phyloP scores from a whole-genome alignment of 306 rosid genomes.

The Rosa rugosa region DNA sequence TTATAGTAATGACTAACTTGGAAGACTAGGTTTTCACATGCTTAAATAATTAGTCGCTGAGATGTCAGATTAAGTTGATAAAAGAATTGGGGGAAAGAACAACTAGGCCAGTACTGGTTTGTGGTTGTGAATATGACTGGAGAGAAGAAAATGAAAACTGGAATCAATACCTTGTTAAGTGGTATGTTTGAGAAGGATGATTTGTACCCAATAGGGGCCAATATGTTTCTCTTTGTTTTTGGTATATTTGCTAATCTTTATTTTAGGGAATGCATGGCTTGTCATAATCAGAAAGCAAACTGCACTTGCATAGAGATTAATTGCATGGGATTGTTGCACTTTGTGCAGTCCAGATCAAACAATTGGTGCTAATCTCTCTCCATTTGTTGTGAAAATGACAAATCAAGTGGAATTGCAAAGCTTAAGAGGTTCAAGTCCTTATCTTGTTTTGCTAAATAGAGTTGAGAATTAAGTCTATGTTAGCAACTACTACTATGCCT shows the following conservation, averaged over 20 bases:
- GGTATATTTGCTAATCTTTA: not conserved
- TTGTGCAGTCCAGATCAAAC: slow-evolving; percentile 14
- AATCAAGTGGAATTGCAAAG: not conserved
- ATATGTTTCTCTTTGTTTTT: not conserved
- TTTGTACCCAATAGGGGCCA: not conserved
- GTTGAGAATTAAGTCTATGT: not conserved
- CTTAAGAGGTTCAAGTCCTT: not conserved
- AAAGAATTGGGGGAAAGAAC: not conserved
- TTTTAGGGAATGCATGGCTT: not conserved
- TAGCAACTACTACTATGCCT: not conserved
- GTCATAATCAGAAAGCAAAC: not conserved
- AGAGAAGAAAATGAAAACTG: not conserved
- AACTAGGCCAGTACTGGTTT: not conserved
- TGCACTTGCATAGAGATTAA: not conserved
- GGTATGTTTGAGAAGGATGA: not conserved
- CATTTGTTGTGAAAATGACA: not conserved
- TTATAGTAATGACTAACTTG: not conserved
- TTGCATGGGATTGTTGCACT: not conserved
- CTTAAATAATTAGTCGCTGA: slow-evolving; percentile 5
- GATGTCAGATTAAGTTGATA: slow-evolving; percentile 9
- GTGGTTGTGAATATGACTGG: slow-evolving; percentile 1
- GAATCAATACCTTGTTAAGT: not conserved
- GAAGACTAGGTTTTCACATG: slow-evolving; percentile 8
- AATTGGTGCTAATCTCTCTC: not conserved
- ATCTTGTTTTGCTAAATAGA: not conserved